These are phyloP conservation scores for Pyrus betulifolia DNA, from an alignment of 306 rosid genomes.

Conservation along the genomic window DNA sequence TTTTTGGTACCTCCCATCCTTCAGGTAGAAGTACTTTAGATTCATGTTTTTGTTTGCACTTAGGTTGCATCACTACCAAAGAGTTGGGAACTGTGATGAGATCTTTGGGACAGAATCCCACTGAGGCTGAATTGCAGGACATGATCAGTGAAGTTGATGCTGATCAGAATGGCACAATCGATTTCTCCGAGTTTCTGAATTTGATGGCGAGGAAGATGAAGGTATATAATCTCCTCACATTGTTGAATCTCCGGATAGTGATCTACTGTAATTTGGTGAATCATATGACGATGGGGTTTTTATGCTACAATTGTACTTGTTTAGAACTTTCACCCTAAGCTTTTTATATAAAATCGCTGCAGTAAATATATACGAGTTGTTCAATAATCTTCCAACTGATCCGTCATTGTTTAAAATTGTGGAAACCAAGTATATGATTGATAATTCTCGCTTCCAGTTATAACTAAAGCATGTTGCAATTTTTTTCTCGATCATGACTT, in stretches of 20 bases:
- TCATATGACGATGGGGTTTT: neutral
- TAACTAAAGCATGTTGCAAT: neutral
- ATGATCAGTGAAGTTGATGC: slow-evolving; percentile 32
- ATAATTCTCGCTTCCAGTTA: neutral
- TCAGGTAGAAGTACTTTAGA: neutral
- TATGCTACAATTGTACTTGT: neutral
- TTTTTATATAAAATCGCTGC: neutral
- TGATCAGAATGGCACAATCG: slow-evolving; percentile 28
- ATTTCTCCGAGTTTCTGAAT: slow-evolving; percentile 26
- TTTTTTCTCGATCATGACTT: neutral
- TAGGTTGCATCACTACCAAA: slow-evolving; percentile 26
- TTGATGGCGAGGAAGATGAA: slow-evolving; percentile 30
- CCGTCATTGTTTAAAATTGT: neutral
- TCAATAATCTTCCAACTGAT: neutral
- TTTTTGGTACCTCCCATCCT: neutral
- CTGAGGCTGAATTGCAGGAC: slow-evolving; percentile 26
- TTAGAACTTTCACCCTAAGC: neutral
- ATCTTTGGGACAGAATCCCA: slow-evolving; percentile 29
- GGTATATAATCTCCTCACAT: neutral
- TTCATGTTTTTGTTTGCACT: neutral
- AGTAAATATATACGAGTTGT: too few species aligned
- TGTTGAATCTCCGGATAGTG: neutral
- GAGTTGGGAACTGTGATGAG: slow-evolving; percentile 32
- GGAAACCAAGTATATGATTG: neutral
- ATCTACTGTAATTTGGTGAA: neutral